Conservation (phyloP, 176 grass and related monocot species). For the Luzula sylvatica region DNA sequence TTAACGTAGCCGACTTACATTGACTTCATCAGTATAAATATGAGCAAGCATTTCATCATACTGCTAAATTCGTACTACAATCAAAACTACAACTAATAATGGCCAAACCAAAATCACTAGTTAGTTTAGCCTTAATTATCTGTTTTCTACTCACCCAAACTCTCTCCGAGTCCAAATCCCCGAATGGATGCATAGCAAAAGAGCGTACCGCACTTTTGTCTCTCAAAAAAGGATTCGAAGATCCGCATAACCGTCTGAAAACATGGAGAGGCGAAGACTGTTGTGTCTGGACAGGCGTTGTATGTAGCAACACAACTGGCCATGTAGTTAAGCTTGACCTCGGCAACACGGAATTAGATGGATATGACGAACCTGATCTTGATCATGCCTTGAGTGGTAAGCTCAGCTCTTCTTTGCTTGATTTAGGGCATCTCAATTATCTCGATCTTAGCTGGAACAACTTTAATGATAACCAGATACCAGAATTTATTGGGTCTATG, state of each 20-base stretch:
- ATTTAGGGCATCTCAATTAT: constrained; percentile 10
- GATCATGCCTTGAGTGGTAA: constrained; percentile 7
- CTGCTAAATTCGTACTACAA: too few species aligned
- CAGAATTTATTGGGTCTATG: constrained; percentile 22
- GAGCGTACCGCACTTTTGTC: constrained; percentile 20
- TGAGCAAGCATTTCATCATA: too few species aligned
- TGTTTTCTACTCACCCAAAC: too few species aligned
- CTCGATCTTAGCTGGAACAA: constrained; percentile 26
- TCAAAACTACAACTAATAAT: too few species aligned
- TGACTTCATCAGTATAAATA: too few species aligned
- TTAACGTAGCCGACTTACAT: too few species aligned
- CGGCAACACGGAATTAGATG: not conserved
- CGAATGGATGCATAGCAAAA: not conserved
- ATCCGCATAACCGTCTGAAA: not conserved
- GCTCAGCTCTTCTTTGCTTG: constrained; percentile 18
- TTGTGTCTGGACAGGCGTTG: constrained; percentile 23
- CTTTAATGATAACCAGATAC: not conserved
- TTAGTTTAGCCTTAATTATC: too few species aligned
- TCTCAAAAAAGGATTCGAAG: constrained; percentile 22
- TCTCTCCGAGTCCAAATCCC: too few species aligned
- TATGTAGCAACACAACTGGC: constrained; percentile 19
- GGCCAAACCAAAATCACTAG: too few species aligned
- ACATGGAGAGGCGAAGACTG: constrained; percentile 24
- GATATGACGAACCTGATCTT: not conserved
- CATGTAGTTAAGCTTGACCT: constrained; percentile 5